These are phyloP conservation scores for Glarea lozoyensis DNA, from an alignment of 495 filamentous ascomycete species.

Conservation along the genomic window DNA sequence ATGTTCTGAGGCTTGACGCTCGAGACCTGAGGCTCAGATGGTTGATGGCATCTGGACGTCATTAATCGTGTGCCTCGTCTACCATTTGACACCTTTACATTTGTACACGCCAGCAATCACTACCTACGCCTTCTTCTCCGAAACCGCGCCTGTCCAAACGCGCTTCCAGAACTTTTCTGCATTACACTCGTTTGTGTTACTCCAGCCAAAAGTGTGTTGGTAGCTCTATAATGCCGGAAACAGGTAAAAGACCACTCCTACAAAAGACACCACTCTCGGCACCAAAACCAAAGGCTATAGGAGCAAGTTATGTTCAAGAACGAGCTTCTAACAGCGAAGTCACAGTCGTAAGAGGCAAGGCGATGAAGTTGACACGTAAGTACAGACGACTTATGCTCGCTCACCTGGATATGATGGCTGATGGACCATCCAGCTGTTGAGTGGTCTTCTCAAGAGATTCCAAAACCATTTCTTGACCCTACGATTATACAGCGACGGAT, in stretches of 20 bases:
- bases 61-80: too few relatives aligned
- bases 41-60: too few relatives aligned
- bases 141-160: too few relatives aligned
- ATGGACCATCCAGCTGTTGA: constrained; percentile 12
- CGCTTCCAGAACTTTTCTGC: too few relatives aligned
- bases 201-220: too few relatives aligned
- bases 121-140: too few relatives aligned
- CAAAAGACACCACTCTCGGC: constrained; percentile 12
- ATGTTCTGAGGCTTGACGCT: too few relatives aligned
- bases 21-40: too few relatives aligned
- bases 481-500: constrained; percentile 22
- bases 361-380: neutral
- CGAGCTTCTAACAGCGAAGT: constrained; percentile 26
- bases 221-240: too few relatives aligned
- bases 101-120: too few relatives aligned
- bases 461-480: constrained; percentile 33
- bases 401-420: constrained; percentile 2
- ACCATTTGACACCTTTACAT: too few relatives aligned
- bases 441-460: constrained; percentile 26
- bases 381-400: neutral
- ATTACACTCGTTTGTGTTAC: too few relatives aligned
- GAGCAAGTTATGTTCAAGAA: constrained; percentile 25
- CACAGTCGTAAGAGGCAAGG: constrained; percentile 16
- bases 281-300: neutral
- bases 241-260: constrained; percentile 6